Conservation (phyloP, 495 filamentous ascomycete genomes). For the Neurospora cerealis region DNA sequence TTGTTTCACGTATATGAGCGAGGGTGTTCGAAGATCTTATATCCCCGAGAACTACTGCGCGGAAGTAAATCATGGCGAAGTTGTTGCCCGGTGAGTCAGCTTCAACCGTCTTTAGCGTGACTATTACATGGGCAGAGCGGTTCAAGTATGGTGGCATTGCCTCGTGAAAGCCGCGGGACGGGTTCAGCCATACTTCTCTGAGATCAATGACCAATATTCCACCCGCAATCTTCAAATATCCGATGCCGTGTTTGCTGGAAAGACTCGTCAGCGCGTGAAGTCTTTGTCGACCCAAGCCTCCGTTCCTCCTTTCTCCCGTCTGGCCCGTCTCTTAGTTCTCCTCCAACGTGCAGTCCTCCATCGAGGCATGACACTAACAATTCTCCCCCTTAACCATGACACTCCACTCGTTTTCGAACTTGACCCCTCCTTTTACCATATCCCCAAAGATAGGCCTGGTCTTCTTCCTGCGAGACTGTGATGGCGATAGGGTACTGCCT, state of each 20-base stretch:
- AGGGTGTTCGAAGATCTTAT: neutral
- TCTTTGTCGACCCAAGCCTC: neutral
- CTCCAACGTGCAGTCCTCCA: neutral
- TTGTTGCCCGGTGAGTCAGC: neutral
- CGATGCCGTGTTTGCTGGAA: neutral
- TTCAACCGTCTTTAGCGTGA: neutral
- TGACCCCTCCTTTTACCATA: no score
- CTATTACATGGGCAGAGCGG: neutral
- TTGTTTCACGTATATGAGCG: neutral
- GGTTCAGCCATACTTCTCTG: neutral
- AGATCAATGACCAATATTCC: neutral
- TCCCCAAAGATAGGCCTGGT: no score
- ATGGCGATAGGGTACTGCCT: neutral
- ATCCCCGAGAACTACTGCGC: no score
- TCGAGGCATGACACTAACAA: neutral
- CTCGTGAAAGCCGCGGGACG: neutral
- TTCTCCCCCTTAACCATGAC: no score
- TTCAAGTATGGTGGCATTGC: neutral
- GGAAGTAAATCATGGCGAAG: neutral
- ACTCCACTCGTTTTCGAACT: no score
- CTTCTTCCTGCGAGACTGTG: no score
- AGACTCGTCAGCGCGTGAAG: neutral
- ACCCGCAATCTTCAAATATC: neutral
- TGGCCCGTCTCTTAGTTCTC: neutral
- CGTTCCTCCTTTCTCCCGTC: neutral